These are phyloP conservation scores for Lachnellula occidentalis DNA, from an alignment of 2,329 filamentous ascomycete species.

Conservation along the genomic window DNA sequence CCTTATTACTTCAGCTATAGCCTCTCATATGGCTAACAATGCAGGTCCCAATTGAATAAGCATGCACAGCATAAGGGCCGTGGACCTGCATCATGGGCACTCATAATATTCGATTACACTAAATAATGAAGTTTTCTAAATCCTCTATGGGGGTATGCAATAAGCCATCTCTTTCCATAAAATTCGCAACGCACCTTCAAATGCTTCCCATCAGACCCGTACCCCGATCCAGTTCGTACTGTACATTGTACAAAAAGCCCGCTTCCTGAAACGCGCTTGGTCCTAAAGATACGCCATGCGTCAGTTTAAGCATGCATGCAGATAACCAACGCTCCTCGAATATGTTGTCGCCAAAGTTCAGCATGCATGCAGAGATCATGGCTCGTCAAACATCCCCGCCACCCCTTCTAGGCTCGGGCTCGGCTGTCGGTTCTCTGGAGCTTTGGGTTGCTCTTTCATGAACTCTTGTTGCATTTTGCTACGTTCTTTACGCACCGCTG, in stretches of 20 bases:
- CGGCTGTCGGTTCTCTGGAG: constrained; percentile 6
- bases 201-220: background rate
- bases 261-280: background rate
- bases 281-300: background rate
- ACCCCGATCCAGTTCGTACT: background rate
- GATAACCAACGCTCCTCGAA: no score
- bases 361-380: background rate
- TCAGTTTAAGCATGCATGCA: background rate
- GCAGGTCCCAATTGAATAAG: no score
- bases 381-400: constrained; percentile 27
- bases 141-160: background rate
- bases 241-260: background rate
- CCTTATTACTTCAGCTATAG: no score
- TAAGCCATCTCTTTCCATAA: background rate
- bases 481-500: constrained; percentile 39
- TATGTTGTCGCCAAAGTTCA: no score
- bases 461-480: constrained; percentile 63
- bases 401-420: constrained; percentile 29
- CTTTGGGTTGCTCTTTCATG: constrained; percentile 45
- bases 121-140: no score
- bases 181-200: background rate
- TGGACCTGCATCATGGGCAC: no score
- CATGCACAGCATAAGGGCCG: no score
- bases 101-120: no score
- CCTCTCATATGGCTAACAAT: no score